A percentile compares a stretch with the other conserved stretches of the same genome.
phyloP scores from a whole-genome alignment of 164 flowering plant genomes.

The Amborella trichopoda region DNA sequence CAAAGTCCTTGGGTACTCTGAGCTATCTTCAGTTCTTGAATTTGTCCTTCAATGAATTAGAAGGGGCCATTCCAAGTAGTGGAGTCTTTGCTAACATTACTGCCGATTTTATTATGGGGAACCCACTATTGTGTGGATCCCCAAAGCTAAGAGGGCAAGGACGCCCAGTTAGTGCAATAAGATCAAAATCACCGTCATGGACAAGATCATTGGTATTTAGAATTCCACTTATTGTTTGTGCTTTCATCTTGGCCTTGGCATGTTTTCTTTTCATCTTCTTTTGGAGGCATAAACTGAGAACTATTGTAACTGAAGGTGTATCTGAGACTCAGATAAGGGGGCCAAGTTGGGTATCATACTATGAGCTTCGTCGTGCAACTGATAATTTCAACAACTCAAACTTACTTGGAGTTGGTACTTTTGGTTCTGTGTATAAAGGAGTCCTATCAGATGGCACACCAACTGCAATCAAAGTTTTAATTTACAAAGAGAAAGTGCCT shows the following conservation, averaged over 20 bases:
- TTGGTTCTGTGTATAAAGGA: constrained; percentile 4
- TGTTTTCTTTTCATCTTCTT: not conserved
- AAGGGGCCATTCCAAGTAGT: constrained; percentile 4
- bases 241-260: not conserved
- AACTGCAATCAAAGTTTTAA: constrained; percentile 4
- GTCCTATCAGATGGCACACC: not conserved
- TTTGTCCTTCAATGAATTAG: constrained; percentile 3
- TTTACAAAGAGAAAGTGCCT: not conserved
- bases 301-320: no score
- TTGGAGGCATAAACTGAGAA: not conserved
- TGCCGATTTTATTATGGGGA: not conserved
- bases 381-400: not conserved
- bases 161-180: not conserved
- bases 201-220: not conserved
- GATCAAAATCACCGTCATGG: not conserved
- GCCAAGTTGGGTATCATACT: constrained; percentile 2
- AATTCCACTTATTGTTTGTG: not conserved
- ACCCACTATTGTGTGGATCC: constrained; percentile 2
- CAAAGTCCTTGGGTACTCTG: not conserved
- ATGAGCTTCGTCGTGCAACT: constrained; percentile 3
- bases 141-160: not conserved
- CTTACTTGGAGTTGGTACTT: constrained; percentile 4
- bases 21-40: not conserved
- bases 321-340: not conserved
- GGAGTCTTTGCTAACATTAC: constrained; percentile 2